These are phyloP conservation scores for Cajanus cajan DNA, from an alignment of 306 rosid species.

Conservation along the genomic window DNA sequence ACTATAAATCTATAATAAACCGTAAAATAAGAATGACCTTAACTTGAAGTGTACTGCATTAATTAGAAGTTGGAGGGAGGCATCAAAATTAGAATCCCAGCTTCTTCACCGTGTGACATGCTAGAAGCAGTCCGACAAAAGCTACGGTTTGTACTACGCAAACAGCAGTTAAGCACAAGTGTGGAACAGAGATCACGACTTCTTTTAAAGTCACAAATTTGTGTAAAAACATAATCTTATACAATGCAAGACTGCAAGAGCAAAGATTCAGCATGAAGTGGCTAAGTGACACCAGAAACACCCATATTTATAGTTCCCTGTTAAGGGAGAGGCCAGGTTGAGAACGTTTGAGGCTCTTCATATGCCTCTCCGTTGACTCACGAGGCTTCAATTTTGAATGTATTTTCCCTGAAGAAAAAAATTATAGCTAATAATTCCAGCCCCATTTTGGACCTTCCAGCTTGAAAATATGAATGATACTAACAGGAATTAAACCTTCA, in stretches of 20 bases:
- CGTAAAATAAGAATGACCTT: neutral
- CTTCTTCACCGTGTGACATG: neutral
- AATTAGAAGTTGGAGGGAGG: neutral
- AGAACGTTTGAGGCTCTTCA: neutral
- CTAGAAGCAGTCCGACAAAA: neutral
- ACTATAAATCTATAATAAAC: neutral
- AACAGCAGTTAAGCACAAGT: neutral
- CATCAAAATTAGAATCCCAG: slow-evolving; percentile 12
- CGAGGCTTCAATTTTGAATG: neutral
- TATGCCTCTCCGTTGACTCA: neutral
- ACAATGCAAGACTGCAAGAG: neutral
- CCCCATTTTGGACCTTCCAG: neutral
- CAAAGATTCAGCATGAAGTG: neutral
- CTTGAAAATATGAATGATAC: slow-evolving; percentile 1
- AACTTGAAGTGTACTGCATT: neutral
- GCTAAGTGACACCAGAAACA: neutral
- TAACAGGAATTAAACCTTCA: neutral
- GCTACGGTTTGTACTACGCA: neutral
- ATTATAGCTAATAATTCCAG: neutral
- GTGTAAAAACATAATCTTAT: neutral
- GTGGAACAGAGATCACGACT: neutral
- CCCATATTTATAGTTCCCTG: neutral
- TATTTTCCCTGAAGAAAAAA: neutral
- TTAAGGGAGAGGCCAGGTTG: neutral
- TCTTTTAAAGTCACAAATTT: neutral